Evolutionary conservation across 2,329 filamentous ascomycete species (phyloP), one percentile per base, ranked within the genome.

Genomic region (Monosporascus sp.): DNA sequence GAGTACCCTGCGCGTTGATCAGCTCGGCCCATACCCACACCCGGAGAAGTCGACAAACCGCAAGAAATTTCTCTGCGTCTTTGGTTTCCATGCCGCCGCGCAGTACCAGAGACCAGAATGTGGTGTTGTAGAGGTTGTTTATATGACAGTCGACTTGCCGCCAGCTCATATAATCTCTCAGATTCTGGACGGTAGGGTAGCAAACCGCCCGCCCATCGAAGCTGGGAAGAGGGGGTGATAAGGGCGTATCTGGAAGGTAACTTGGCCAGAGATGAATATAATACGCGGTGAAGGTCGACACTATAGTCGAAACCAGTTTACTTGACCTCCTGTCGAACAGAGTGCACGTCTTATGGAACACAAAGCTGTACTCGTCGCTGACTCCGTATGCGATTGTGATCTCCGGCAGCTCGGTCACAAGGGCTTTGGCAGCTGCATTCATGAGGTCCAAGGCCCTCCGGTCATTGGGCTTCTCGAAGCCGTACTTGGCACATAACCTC

Each of bases 71-170:
- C 68, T 97, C 93, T 0, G 94, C 94, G 54, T 90, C 87, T 49
- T 85, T 87, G 31, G 84, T 81, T 50, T 82, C 85, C 75, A 94
- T 80, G 0, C 87, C 88, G 2, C 89, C 92, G 48, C 84, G 76
- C 58, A 90, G 84, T 22, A 97, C 87, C 63, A 99, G 76, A 1
- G 87, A 78, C 94, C 94, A 99, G 70, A 97, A 97, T 0, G 91
- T 90, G 0, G 94, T 99, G 69, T 99, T 99, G 72, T 97, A 99
- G 5, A 99, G 81, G 65, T 99, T 99, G 71, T 99, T 99, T 63
- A 99, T 96, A 68, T 99, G 94, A 60, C 94, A 97, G 70, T 99
- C 94, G 44, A 89, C 94, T 71, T 99, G 94, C 62, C 94, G 82
- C 94, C 94, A 99, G 68, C 89, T 92, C 79, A 99, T 84, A 70